Base-by-base conservation (phyloP, 2,329 filamentous ascomycete species). In the Aspergillus terreus region DNA sequence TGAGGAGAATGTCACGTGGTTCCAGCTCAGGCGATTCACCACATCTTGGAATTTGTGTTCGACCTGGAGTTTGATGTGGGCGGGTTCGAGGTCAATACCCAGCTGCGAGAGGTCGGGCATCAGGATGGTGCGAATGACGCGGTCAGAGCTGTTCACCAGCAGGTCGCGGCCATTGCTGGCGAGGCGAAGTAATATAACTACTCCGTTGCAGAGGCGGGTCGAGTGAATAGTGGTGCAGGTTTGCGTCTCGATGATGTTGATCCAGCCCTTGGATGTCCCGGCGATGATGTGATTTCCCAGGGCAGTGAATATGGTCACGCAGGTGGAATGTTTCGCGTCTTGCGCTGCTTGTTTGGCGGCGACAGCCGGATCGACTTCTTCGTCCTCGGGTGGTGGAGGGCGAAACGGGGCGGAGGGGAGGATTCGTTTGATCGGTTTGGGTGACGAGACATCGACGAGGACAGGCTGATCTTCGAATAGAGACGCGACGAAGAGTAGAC, bases 11-110 rank as follows among this genome's bases (percentile, higher is more conserved):
- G 92, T 91, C 52, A 96, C 92, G 65, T 96, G 91, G 65, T 97
- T 99, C 94, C 94, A 99, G 6, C 88, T 91, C 11, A 97, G 76
- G 42, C 88, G 85, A 67, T 99, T 97, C 46, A 99, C 94, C 4
- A 97, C 87, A 67, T 99, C 95, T 70, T 97, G 92, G 63, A 97
- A 99, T 67, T 96, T 97, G 75, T 99, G 94, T 71, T 99, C 92
- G 11, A 96, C 83, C 38, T 94, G 89, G 38, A 99, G 78, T 63
- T 92, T 87, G 63, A 99, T 87, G 25, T 87, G 92, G 62, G 95
- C 88, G 17, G 88, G 83, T 59, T 95, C 88, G 41, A 95, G 80
- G 62, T 88, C 72, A 47, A 70, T 69, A 9, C 71, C 71, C n/a
- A 74, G 58, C 46, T 74, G 71, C 4, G 73, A 77, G 17, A 86